A percentile compares a stretch with the other conserved stretches of the same genome.
These are phyloP conservation scores for Pseudotulostoma volvatum DNA, from an alignment of 495 filamentous ascomycete genomes.

Conservation along the genomic window DNA sequence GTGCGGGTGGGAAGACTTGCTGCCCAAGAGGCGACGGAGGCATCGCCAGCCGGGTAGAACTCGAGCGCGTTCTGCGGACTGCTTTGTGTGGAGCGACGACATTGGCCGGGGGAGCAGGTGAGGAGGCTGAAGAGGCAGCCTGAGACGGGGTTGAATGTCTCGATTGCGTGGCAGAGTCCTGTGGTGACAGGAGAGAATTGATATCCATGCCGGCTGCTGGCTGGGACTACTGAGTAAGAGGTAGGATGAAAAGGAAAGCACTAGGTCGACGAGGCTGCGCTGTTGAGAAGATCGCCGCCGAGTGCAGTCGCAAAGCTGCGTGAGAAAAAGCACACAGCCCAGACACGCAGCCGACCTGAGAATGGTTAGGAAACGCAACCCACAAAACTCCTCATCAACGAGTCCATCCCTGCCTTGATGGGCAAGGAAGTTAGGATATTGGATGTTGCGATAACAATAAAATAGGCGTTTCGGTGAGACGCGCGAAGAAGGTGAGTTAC, in stretches of 20 bases:
- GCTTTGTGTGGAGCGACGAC: conserved; percentile 21
- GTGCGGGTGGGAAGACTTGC: conserved; percentile 22
- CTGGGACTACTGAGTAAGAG: too few species aligned
- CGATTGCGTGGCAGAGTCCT: conserved; percentile 39
- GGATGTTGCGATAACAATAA: too few species aligned
- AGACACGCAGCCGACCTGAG: too few species aligned
- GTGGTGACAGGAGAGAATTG: conserved; percentile 52
- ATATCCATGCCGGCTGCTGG: conserved; percentile 43
- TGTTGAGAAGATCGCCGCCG: too few species aligned
- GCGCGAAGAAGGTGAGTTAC: background rate
- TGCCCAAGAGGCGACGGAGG: conserved; percentile 29
- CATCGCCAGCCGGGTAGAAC: conserved; percentile 19
- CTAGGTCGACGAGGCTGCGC: too few species aligned
- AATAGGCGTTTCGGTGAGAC: background rate
- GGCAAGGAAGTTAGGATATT: background rate
- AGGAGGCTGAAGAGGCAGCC: conserved; percentile 17
- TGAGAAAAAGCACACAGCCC: too few species aligned
- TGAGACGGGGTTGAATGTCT: conserved; percentile 26
- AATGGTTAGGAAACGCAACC: conserved; percentile 16
- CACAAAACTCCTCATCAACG: conserved; percentile 21
- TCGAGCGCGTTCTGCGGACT: conserved; percentile 20
- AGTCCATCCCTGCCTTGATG: conserved; percentile 35
- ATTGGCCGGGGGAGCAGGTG: conserved; percentile 14
- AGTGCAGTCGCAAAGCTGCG: too few species aligned
- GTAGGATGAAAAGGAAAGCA: too few species aligned